A percentile compares a stretch with the other conserved stretches of the same genome.
Evolutionary conservation across 192 early-diverging fungal species (phyloP).

Genomic region (Coemansia sp.): DNA sequence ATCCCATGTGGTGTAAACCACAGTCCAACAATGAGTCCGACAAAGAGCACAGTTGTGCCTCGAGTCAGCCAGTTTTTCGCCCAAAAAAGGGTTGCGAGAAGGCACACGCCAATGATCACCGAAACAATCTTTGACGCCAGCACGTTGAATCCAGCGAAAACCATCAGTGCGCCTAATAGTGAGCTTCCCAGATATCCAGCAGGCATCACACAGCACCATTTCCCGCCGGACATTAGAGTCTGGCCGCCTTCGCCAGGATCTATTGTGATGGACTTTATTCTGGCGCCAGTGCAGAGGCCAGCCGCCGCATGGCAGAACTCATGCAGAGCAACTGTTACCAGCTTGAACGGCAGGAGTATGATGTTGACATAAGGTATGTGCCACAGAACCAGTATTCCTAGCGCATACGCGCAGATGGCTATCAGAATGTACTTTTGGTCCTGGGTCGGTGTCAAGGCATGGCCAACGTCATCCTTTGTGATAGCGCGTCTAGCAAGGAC

Average conservation of each 20-base stretch:
- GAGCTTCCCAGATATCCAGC: conserved; percentile 91
- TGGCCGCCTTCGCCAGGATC: conserved; percentile 93
- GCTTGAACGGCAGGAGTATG: conserved; percentile 94
- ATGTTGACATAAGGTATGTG: conserved; percentile 81
- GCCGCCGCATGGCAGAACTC: conserved; percentile 94
- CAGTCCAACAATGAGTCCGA: conserved; percentile 75
- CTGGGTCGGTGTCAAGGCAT: conserved; percentile 44
- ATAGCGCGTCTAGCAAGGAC: conserved; percentile 19
- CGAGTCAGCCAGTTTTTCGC: conserved; percentile 88
- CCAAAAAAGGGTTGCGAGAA: conserved; percentile 84
- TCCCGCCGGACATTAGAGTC: conserved; percentile 81
- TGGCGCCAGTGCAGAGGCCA: conserved; percentile 83
- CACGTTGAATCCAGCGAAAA: conserved; percentile 91
- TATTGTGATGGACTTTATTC: conserved; percentile 83
- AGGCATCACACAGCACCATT: conserved; percentile 77
- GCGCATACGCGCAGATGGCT: conserved; percentile 66
- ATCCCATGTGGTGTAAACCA: conserved; percentile 79
- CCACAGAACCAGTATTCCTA: conserved; percentile 79
- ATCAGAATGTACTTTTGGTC: conserved; percentile 40
- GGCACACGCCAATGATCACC: conserved; percentile 79
- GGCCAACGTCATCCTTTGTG: conserved; percentile 32
- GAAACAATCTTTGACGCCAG: conserved; percentile 84
- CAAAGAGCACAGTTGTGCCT: conserved; percentile 77
- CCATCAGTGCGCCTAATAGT: conserved; percentile 86
- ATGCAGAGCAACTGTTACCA: conserved; percentile 89